These are phyloP conservation scores for Pezicula rhizophila DNA, from an alignment of 2,329 filamentous ascomycete genomes.

Conservation along the genomic window DNA sequence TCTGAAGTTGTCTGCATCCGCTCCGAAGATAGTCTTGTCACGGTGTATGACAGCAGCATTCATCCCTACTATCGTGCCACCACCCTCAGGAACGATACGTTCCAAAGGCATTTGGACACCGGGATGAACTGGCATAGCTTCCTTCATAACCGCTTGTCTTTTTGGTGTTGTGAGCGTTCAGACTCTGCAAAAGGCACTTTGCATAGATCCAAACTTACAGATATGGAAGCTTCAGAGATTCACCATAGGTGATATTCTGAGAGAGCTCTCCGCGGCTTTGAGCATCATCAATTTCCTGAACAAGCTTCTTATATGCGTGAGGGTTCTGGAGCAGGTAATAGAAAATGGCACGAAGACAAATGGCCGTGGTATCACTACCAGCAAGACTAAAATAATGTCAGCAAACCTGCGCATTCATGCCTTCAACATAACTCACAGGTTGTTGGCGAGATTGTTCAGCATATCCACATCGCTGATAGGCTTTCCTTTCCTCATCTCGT, in stretches of 20 bases:
- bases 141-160: no score
- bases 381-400: constrained; percentile 4
- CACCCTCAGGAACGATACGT: no score
- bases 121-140: no score
- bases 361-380: constrained; percentile 12
- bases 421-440: neutral
- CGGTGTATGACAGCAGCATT: no score
- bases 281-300: constrained; percentile 7
- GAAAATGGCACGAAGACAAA: constrained; percentile 8
- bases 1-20: no score
- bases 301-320: constrained; percentile 2
- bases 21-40: no score
- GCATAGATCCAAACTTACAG: no score
- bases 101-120: no score
- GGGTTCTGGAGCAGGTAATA: constrained; percentile 12
- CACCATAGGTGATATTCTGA: neutral
- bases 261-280: constrained; percentile 4
- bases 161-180: no score
- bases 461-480: neutral
- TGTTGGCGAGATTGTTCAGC: neutral
- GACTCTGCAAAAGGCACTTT: no score
- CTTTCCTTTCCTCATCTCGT: neutral
- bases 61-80: no score
- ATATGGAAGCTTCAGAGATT: constrained; percentile 4
- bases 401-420: neutral